These are phyloP conservation scores for Dioszegia hungarica DNA, from an alignment of 768 basidiomycete species.

Conservation along the genomic window DNA sequence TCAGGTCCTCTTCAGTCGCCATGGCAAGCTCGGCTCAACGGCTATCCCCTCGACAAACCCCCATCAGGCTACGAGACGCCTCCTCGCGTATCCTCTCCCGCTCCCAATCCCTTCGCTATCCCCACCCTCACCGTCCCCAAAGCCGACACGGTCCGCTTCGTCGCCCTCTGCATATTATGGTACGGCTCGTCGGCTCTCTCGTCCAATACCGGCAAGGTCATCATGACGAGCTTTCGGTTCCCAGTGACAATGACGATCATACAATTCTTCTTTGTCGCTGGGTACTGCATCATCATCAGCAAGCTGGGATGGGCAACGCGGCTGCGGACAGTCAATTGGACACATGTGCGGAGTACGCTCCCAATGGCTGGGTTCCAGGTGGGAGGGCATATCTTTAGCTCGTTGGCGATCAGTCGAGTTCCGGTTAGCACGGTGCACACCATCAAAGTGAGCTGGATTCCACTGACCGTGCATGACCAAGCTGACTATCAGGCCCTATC, in stretches of 20 bases:
- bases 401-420: conserved; percentile 92
- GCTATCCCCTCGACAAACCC: conserved; percentile 7
- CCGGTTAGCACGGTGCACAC: conserved; percentile 98
- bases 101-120: conserved; percentile 22
- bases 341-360: conserved; percentile 71
- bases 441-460: conserved; percentile 70
- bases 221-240: conserved; percentile 85
- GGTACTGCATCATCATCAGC: conserved; percentile 77
- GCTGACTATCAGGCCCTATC: conserved; percentile 72
- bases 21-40: conserved; percentile 9
- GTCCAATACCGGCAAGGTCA: conserved; percentile 93
- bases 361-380: conserved; percentile 99
- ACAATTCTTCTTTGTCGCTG: conserved; percentile 91
- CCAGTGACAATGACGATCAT: conserved; percentile 96
- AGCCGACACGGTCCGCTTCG: conserved; percentile 54
- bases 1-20: neutral
- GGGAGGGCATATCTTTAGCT: conserved; percentile 94
- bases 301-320: conserved; percentile 50
- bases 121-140: conserved; percentile 24
- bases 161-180: conserved; percentile 82
- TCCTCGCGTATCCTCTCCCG: conserved; percentile 8
- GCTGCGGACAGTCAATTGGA: conserved; percentile 65
- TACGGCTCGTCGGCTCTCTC: conserved; percentile 88
- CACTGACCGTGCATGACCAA: neutral
- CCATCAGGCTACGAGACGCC: conserved; percentile 1